Base-by-base conservation (phyloP, 257 asterid genomes). In the Solanum rostratum region DNA sequence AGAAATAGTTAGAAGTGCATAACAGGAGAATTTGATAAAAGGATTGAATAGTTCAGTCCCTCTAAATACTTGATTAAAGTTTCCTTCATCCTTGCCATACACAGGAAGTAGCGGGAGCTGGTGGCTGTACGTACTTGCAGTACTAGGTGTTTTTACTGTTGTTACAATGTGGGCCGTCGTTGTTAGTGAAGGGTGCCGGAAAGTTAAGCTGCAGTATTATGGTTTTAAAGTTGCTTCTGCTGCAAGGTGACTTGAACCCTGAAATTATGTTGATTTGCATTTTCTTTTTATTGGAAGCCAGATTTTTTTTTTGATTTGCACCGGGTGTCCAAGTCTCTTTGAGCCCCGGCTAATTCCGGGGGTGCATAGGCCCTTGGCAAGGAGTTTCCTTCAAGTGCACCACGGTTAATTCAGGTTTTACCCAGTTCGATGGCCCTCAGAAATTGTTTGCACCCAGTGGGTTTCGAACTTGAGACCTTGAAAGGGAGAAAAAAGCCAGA, bases 131-230 rank as follows among this genome's bases (percentile, higher is more conserved):
- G 86, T 93, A 39, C 90, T 97, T 81, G 93, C 90, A 10, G 94
- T 97, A 74, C 85, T 91, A 73, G 98, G 97, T 79, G 86, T 93
- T 86, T 97, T 95, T 86, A 91, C 94, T 62, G 52, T 97, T 46
- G 97, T 95, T 85, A 95, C 98, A 37, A 93, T 97, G 97, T 97
- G 97, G 98, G 99, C 99, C 1, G 98, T 97, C 33, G 88, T 95
- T 29, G 95, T 97, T 65, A 97, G 98, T 29, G 99, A 97, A 92
- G 97, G 98, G 84, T 97, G 98, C 92, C 90, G 99, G 94, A 97
- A 97, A 90, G 91, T 95, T 88, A 94, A 94, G 92, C 92, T 97
- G 91, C 98, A 94, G 86, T 97, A 97, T 88, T 97, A 95, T 83
- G 98, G 99, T 85, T 97, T 95, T 89, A 95, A 92, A 91, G 97